Evolutionary conservation across 1,284 basidiomycete species (phyloP).

Genomic region (Tranzscheliella williamsii): DNA sequence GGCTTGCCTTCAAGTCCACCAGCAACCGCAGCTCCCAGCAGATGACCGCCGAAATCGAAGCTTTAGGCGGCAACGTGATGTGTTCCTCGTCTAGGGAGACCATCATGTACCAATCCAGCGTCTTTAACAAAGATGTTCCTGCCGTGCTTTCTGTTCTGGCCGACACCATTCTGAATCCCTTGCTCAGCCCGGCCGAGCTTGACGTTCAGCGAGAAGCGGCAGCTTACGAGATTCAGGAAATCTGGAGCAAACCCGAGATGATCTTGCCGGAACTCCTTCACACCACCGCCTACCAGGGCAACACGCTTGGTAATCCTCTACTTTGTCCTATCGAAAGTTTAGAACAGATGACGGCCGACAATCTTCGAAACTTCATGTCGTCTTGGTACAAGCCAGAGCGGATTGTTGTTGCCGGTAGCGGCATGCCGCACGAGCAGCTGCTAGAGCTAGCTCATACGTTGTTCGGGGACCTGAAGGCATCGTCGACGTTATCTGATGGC

Average conservation of each 20-base stretch:
- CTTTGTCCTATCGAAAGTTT: slow-evolving; percentile 85
- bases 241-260: slow-evolving; percentile 86
- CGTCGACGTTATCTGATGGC: slow-evolving; percentile 4
- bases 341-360: slow-evolving; percentile 70
- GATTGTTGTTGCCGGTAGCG: slow-evolving; percentile 91
- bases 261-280: slow-evolving; percentile 92
- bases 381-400: slow-evolving; percentile 90
- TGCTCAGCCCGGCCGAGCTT: slow-evolving; percentile 78
- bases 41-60: slow-evolving; percentile 81
- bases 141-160: slow-evolving; percentile 84
- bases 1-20: slow-evolving; percentile 88
- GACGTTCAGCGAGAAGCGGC: slow-evolving; percentile 83
- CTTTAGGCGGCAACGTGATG: slow-evolving; percentile 87
- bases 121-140: slow-evolving; percentile 82
- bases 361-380: slow-evolving; percentile 72
- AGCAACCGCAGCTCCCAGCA: slow-evolving; percentile 67
- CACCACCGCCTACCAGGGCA: slow-evolving; percentile 76
- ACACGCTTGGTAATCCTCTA: slow-evolving; percentile 84
- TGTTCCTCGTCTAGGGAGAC: slow-evolving; percentile 89
- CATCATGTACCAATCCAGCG: slow-evolving; percentile 97
- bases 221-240: slow-evolving; percentile 88
- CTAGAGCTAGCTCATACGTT: slow-evolving; percentile 80
- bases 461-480: slow-evolving; percentile 69
- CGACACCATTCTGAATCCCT: slow-evolving; percentile 83
- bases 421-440: slow-evolving; percentile 84